Evolutionary conservation across 768 basidiomycete genomes (phyloP).

Genomic region (Tephrocybe sp.): DNA sequence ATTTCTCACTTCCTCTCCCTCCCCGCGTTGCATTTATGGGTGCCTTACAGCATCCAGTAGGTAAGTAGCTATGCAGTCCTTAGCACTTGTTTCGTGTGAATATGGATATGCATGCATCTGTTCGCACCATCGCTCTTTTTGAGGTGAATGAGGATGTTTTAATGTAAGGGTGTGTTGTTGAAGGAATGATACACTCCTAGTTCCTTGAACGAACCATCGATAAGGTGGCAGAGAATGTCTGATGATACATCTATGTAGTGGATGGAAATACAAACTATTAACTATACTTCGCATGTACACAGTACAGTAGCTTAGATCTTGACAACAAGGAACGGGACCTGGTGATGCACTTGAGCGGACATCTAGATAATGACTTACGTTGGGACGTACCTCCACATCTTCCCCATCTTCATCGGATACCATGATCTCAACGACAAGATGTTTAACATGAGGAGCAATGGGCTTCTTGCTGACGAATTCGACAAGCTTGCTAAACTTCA

Average conservation of each 20-base stretch:
- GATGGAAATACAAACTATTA: constrained; percentile 40
- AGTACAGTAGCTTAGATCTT: constrained; percentile 36
- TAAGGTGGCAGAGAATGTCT: neutral
- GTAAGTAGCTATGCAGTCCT: constrained; percentile 45
- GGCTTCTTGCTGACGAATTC: constrained; percentile 95
- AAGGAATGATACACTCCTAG: too few relatives aligned
- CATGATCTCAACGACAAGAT: constrained; percentile 93
- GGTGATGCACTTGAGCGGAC: constrained; percentile 1
- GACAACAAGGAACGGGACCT: constrained; percentile 86
- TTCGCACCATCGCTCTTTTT: constrained; percentile 1
- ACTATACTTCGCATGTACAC: neutral
- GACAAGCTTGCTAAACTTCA: constrained; percentile 90
- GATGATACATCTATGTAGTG: constrained; percentile 9
- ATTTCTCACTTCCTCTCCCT: constrained; percentile 19
- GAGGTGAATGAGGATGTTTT: too few relatives aligned
- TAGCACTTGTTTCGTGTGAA: constrained; percentile 18
- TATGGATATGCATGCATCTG: constrained; percentile 30
- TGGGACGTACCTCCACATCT: constrained; percentile 79
- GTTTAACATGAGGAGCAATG: constrained; percentile 76
- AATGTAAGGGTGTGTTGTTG: too few relatives aligned
- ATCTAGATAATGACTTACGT: neutral
- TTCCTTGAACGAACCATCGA: neutral
- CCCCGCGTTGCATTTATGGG: constrained; percentile 13
- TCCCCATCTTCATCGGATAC: constrained; percentile 88
- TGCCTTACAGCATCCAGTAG: constrained; percentile 27